Percentiles rank a stretch among this genome's conserved stretches.
These are phyloP conservation scores for Gentiana macrophylla DNA, from an alignment of 257 asterid genomes.

Conservation along the genomic window DNA sequence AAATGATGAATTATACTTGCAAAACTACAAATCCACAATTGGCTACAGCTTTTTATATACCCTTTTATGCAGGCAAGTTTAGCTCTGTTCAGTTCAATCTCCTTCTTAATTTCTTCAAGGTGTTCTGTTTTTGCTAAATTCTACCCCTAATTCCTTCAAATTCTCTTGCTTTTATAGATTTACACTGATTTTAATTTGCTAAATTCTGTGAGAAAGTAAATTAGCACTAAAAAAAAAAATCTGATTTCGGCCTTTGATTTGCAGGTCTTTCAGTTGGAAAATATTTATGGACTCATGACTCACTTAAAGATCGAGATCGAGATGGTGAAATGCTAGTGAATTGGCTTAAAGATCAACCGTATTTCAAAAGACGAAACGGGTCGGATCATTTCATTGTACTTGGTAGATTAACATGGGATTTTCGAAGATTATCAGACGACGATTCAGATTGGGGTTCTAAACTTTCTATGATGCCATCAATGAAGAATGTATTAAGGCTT, in stretches of 20 bases:
- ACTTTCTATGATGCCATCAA: constrained; percentile 49
- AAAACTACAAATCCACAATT: too few relatives aligned
- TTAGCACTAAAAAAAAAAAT: too few relatives aligned
- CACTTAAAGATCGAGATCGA: constrained; percentile 32
- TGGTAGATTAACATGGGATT: constrained; percentile 72
- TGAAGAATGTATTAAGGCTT: constrained; percentile 50
- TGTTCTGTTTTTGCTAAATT: too few relatives aligned
- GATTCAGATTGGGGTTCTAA: constrained; percentile 51
- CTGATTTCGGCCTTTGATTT: too few relatives aligned
- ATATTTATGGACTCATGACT: constrained; percentile 50
- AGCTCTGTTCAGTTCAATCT: too few relatives aligned
- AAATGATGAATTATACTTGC: too few relatives aligned
- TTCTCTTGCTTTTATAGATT: too few relatives aligned
- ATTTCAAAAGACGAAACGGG: constrained; percentile 51
- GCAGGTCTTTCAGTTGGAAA: constrained; percentile 72
- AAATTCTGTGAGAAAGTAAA: too few relatives aligned
- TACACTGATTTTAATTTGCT: too few relatives aligned
- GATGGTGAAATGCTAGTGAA: constrained; percentile 38
- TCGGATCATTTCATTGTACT: constrained; percentile 66
- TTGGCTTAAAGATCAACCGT: constrained; percentile 43
- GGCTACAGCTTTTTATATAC: too few relatives aligned
- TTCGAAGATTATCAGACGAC: constrained; percentile 56
- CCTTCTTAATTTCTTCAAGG: too few relatives aligned
- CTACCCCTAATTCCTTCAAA: too few relatives aligned
- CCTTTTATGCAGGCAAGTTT: constrained; percentile 29